These are phyloP conservation scores for Pleoardoris graminearum DNA, from an alignment of 2,329 filamentous ascomycete species.

Conservation along the genomic window DNA sequence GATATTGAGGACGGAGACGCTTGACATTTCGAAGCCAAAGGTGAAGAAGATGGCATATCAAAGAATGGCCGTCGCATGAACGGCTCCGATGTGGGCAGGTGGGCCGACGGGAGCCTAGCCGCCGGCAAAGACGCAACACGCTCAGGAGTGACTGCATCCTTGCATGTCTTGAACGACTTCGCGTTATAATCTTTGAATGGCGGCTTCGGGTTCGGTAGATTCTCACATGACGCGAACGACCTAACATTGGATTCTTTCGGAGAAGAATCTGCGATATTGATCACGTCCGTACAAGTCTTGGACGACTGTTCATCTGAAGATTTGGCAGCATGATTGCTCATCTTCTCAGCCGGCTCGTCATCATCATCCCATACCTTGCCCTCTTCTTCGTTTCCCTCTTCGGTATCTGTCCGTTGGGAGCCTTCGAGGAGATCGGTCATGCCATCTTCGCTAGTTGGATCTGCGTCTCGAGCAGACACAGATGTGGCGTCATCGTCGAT, in stretches of 20 bases:
- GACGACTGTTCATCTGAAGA: constrained; percentile 41
- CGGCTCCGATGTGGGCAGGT: constrained; percentile 8
- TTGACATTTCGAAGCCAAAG: constrained; percentile 19
- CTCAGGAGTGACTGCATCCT: constrained; percentile 26
- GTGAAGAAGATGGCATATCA: constrained; percentile 20
- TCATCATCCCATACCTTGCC: not conserved
- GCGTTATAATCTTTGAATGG: constrained; percentile 25
- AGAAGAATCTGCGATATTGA: constrained; percentile 11
- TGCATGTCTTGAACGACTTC: constrained; percentile 28
- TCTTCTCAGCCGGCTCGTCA: constrained; percentile 16
- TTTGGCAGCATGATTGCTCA: constrained; percentile 30
- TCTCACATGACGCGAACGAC: constrained; percentile 20
- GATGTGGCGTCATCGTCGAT: constrained; percentile 4
- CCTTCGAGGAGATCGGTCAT: constrained; percentile 38
- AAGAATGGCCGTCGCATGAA: constrained; percentile 13
- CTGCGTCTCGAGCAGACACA: constrained; percentile 15
- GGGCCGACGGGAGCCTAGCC: constrained; percentile 17
- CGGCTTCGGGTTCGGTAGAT: constrained; percentile 12
- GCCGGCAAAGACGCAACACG: constrained; percentile 21
- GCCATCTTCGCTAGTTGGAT: constrained; percentile 32
- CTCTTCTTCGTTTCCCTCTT: constrained; percentile 16
- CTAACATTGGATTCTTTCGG: constrained; percentile 12
- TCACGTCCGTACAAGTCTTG: constrained; percentile 35
- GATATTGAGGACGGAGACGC: constrained; percentile 11
- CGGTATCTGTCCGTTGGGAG: constrained; percentile 35